Conservation (phyloP, 1,284 basidiomycete genomes). For the Ustilago lituana region DNA sequence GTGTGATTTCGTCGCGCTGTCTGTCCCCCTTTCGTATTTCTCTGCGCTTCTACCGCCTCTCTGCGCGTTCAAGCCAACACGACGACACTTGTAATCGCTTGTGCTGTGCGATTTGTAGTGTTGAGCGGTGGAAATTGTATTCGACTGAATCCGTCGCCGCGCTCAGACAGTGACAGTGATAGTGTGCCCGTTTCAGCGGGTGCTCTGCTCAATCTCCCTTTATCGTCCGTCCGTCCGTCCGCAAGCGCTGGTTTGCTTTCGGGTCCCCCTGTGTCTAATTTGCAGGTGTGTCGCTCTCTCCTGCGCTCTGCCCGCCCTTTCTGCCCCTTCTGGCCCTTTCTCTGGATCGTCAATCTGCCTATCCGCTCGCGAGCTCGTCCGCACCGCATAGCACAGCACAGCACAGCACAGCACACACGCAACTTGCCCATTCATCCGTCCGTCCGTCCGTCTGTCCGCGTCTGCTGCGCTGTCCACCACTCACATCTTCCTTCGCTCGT, state of each 20-base stretch:
- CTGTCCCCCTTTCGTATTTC: neutral
- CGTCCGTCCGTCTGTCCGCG: slow-evolving; percentile 6
- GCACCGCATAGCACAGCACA: too few relatives aligned
- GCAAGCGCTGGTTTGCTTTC: too few relatives aligned
- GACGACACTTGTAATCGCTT: slow-evolving; percentile 2
- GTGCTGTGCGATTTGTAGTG: too few relatives aligned
- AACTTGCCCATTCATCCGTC: slow-evolving; percentile 1
- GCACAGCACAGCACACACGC: too few relatives aligned
- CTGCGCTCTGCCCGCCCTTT: slow-evolving; percentile 3
- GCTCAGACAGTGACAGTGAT: neutral
- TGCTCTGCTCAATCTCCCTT: neutral
- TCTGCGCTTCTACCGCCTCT: slow-evolving; percentile 5
- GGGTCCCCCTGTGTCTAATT: too few relatives aligned
- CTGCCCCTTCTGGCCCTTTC: slow-evolving; percentile 8
- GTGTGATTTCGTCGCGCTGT: slow-evolving; percentile 11
- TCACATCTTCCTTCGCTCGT: slow-evolving; percentile 22
- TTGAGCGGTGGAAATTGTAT: slow-evolving; percentile 1
- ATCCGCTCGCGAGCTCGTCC: neutral
- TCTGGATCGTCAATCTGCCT: neutral
- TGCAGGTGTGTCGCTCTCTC: too few relatives aligned
- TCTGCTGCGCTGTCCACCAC: slow-evolving; percentile 4
- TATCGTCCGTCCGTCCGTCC: neutral
- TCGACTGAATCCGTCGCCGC: too few relatives aligned
- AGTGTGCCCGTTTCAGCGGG: slow-evolving; percentile 4
- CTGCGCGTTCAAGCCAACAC: slow-evolving; percentile 6